Evolutionary conservation across 176 grass and related monocot genomes (phyloP).

Genomic region (Hsuehochloa calcarea): DNA sequence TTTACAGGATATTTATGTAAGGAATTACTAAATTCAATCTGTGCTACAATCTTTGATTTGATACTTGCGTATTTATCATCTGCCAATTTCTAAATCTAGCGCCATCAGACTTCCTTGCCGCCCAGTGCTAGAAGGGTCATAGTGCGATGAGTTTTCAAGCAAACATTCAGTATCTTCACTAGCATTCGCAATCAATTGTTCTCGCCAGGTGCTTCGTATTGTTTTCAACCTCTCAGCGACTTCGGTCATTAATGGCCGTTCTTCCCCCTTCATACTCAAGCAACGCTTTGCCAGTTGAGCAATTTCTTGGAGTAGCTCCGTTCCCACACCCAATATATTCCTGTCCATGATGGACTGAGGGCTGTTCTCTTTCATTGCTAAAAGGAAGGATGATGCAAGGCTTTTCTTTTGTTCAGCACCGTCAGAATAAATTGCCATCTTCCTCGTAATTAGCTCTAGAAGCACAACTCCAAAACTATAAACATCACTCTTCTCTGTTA

Average conservation of each 20-base stretch:
- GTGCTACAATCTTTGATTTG: not conserved
- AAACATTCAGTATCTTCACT: slow-evolving; percentile 5
- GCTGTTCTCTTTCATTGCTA: slow-evolving; percentile 20
- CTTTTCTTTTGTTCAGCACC: slow-evolving; percentile 20
- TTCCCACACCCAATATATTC: slow-evolving; percentile 17
- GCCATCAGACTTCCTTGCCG: not conserved
- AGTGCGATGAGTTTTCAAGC: slow-evolving; percentile 3
- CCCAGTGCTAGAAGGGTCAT: slow-evolving; percentile 18
- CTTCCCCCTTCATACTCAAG: slow-evolving; percentile 25
- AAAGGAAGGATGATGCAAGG: slow-evolving; percentile 26
- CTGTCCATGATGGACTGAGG: slow-evolving; percentile 18
- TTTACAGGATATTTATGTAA: slow-evolving; percentile 9
- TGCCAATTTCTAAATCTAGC: slow-evolving; percentile 36
- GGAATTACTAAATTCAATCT: not conserved
- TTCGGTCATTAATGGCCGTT: slow-evolving; percentile 36
- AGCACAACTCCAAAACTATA: not conserved
- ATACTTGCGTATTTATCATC: slow-evolving; percentile 20
- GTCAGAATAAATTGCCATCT: slow-evolving; percentile 24
- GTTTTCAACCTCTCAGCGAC: slow-evolving; percentile 23
- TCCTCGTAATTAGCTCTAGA: slow-evolving; percentile 11
- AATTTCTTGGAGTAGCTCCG: slow-evolving; percentile 31
- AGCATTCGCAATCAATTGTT: not conserved
- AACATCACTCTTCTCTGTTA: not conserved
- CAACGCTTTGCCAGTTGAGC: slow-evolving; percentile 14
- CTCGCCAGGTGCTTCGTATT: slow-evolving; percentile 14